A percentile compares a stretch with the other conserved stretches of the same genome.
phyloP scores from a whole-genome alignment of 2,329 filamentous ascomycete genomes.

The Malbranchea zuffiana region DNA sequence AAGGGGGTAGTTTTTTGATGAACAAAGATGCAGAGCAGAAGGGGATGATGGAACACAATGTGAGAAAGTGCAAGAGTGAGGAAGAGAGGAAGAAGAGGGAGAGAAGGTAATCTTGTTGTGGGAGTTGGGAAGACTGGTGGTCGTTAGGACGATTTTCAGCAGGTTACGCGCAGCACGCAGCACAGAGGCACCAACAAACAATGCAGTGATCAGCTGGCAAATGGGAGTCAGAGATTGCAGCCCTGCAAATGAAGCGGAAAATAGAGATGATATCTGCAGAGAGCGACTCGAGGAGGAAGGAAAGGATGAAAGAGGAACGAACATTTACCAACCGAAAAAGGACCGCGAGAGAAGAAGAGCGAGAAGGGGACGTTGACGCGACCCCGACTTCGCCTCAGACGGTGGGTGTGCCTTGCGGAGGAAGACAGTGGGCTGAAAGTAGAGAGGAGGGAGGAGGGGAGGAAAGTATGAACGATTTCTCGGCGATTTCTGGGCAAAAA shows the following conservation, averaged over 20 bases:
- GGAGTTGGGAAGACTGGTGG: too few relatives aligned
- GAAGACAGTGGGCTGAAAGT: conserved; percentile 10
- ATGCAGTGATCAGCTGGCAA: not conserved
- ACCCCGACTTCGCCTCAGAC: not conserved
- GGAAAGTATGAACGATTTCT: not conserved
- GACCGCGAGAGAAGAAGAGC: conserved; percentile 11
- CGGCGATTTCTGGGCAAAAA: conserved; percentile 8
- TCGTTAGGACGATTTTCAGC: too few relatives aligned
- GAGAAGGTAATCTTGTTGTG: too few relatives aligned
- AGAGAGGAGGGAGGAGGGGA: conserved; percentile 7
- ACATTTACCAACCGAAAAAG: conserved; percentile 3
- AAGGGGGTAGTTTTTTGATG: not conserved
- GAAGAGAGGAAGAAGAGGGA: too few relatives aligned
- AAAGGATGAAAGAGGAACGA: too few relatives aligned
- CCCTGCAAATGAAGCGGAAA: not conserved
- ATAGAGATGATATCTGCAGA: too few relatives aligned
- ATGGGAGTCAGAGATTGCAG: not conserved
- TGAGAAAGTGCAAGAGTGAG: too few relatives aligned
- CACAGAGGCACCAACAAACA: too few relatives aligned
- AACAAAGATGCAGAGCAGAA: not conserved
- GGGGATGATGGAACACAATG: not conserved
- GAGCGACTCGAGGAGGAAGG: too few relatives aligned
- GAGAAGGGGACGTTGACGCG: conserved; percentile 1
- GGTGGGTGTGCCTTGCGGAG: not conserved
- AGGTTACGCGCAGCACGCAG: too few relatives aligned